These are phyloP conservation scores for Chaetoceros muelleri DNA, from an alignment of 108 stramenopile genomes.

Conservation along the genomic window DNA sequence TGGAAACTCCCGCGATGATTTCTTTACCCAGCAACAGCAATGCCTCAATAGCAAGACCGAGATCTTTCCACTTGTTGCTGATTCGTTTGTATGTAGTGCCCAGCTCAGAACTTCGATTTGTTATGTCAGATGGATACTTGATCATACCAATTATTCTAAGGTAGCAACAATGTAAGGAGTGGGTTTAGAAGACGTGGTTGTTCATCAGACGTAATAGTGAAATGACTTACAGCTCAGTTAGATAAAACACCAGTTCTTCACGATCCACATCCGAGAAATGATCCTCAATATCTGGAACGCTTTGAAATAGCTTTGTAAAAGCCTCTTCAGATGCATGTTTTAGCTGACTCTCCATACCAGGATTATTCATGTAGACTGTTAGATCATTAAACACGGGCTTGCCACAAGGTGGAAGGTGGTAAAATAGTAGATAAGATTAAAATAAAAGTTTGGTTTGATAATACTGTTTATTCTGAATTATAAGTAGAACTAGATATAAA, in stretches of 20 bases:
- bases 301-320: background rate
- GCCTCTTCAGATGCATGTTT: background rate
- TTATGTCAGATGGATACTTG: background rate
- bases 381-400: background rate
- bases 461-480: too few relatives aligned
- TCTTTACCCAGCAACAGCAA: background rate
- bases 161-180: background rate
- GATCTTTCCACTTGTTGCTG: background rate
- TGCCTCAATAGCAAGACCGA: background rate
- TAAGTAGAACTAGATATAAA: too few relatives aligned
- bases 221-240: background rate
- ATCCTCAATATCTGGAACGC: background rate
- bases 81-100: background rate
- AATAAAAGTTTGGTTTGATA: too few relatives aligned
- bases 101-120: background rate
- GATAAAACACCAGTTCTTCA: background rate
- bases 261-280: background rate
- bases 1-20: background rate
- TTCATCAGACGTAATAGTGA: too few relatives aligned
- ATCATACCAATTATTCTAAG: background rate
- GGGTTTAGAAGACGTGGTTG: too few relatives aligned
- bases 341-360: background rate
- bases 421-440: too few relatives aligned
- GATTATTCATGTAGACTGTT: background rate
- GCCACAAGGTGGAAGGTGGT: too few relatives aligned